Conservation (phyloP, 192 early-diverging fungal genomes). For the Geranomyces variabilis region DNA sequence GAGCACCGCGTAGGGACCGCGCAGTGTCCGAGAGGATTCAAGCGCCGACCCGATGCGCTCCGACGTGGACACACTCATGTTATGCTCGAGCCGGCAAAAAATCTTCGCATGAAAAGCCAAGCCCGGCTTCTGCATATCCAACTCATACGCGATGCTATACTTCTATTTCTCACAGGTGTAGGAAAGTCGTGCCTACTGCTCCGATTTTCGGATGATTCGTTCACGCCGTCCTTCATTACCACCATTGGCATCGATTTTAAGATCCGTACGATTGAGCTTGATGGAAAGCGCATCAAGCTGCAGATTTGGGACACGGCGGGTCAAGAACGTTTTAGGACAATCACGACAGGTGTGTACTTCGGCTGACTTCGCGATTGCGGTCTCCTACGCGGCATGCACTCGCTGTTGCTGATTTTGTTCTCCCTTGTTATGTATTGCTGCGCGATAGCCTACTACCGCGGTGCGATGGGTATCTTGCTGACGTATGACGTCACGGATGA, state of each 20-base stretch:
- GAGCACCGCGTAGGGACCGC: no score
- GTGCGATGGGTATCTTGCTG: conserved; percentile 98
- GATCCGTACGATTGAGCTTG: conserved; percentile 97
- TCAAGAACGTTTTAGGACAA: conserved; percentile 98
- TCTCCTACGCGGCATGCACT: not conserved
- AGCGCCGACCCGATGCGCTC: no score
- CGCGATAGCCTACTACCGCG: conserved; percentile 89
- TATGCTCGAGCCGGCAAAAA: no score
- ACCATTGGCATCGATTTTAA: conserved; percentile 99
- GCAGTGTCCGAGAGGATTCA: no score
- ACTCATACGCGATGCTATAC: no score
- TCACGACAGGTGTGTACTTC: conserved; percentile 80
- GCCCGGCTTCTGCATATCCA: no score
- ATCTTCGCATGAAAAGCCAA: no score
- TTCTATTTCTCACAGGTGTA: conserved; percentile 64
- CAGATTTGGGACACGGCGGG: conserved; percentile 99
- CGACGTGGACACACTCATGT: no score
- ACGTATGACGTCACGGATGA: conserved; percentile 99
- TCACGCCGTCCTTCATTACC: conserved; percentile 99
- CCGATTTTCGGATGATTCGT: conserved; percentile 98
- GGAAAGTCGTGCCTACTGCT: conserved; percentile 96
- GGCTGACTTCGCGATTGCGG: not conserved
- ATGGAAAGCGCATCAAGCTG: conserved; percentile 98
- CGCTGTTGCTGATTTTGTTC: no score
- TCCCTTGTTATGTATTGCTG: not conserved